Base-by-base conservation (phyloP, 164 flowering plant genomes). In the Saururus chinensis region DNA sequence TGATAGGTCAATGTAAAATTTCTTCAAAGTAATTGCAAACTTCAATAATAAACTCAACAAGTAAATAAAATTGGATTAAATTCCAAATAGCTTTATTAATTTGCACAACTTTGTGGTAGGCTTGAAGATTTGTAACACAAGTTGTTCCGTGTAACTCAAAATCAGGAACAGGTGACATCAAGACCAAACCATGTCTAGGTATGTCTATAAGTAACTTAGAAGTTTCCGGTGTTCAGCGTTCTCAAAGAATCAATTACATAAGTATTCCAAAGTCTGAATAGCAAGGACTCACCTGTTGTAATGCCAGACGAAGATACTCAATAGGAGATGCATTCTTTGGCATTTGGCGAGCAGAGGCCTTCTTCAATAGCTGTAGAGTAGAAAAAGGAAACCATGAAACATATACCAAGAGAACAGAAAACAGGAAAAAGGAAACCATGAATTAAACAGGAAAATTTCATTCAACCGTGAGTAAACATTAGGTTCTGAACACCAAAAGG, bases 341-440 rank as follows among this genome's bases (percentile, higher is more conserved):
- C 60, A 82, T 72, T 75, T 89, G 93, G 60, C 78, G 77, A 63
- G 84, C 85, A 67, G 93, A 82, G 24, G 81, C 75, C 81, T 84
- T 89, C 88, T 82, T 89, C 78, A 89, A 71, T 23, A 92, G 74
- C 96, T 92, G 76, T 79, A 84, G 79, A 71, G 74, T 60, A 75
- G 60, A 77, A 71, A 80, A 60, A 62, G 21, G 65, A 68, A 54
- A 59, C 70, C 61, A 59, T 25, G 49, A 45, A 25, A 51, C 49
- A 45, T 17, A 45, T 45, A 17, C 4, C 17, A 30, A 45, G 17
- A 45, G 49, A n/a, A n/a, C 49, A 3, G 58, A 37, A 58, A 62
- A 77, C 64, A 78, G 80, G 74, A 54, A n/a, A n/a, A n/a, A n/a
- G n/a, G n/a, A n/a, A n/a, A n/a, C n/a, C n/a, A n/a, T n/a, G n/a